Base-by-base conservation (phyloP, 169 alveolate species). In the Plasmodium malariae region DNA sequence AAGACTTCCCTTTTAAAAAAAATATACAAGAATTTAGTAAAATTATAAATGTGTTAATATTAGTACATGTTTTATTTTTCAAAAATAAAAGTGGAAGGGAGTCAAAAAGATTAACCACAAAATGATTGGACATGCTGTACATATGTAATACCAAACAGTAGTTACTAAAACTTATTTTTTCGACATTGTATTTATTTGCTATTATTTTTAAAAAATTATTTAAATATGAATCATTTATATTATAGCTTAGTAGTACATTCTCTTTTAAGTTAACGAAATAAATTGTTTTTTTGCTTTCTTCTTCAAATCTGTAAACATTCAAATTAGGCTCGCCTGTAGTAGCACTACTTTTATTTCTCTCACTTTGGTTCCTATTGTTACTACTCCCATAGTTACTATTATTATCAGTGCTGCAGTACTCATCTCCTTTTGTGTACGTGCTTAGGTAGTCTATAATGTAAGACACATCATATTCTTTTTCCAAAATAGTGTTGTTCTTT, bases 51-150 rank as follows among this genome's bases (percentile, higher is more conserved):
- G 21, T 86, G 43, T 43, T 86, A 19, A 86, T 60, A 86, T 86
- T 48, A 11, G 28, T 32, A 49, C 57, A 37, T 30, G 17, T 69
- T 86, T 86, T 86, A 70, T 86, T 86, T 60, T 86, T 86, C 40
- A 70, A 24, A 45, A 86, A 86, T 57, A 72, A 32, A 12, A 70
- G 32, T 34, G 92, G 87, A 59, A 69, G 49, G 19, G 67, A 21
- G 9, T 62, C 24, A 65, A 86, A 86, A 36, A 86, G 57, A 57
- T 68, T 36, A 49, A 55, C 51, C 17, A 86, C 74, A 63, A 86
- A 86, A 57, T 86, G 67, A 48, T 86, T 86, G 17, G 87, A 86
- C 76, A 86, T 86, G 57, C 87, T 86, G 34, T 86, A 86, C 74
- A 86, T 55, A 48, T 70, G 92, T 30, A 86, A 14, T 49, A 86